Evolutionary conservation across 306 rosid genomes (phyloP).

Genomic region (Quercus aquifolioides): DNA sequence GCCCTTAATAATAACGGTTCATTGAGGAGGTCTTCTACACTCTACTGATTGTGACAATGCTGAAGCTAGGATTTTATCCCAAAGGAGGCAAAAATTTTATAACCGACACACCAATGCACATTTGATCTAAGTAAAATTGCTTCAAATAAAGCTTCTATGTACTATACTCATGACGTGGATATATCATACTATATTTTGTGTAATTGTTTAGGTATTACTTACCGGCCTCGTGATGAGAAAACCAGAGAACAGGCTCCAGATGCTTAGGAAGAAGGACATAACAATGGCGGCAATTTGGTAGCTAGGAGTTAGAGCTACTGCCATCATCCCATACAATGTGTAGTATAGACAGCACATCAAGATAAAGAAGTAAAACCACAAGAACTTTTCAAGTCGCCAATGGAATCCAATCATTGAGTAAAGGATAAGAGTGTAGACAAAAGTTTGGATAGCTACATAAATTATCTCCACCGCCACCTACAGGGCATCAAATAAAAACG

Average conservation of each 20-base stretch:
- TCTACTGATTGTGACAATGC: too few species aligned
- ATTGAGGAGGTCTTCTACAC: too few species aligned
- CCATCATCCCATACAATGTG: slow-evolving; percentile 67
- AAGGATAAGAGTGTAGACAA: slow-evolving; percentile 41
- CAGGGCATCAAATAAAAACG: slow-evolving; percentile 3
- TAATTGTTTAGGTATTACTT: slow-evolving; percentile 14
- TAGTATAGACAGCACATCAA: slow-evolving; percentile 47
- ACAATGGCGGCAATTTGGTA: slow-evolving; percentile 47
- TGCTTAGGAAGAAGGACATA: slow-evolving; percentile 45
- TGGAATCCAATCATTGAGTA: slow-evolving; percentile 54
- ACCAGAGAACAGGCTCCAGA: slow-evolving; percentile 64
- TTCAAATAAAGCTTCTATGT: background rate
- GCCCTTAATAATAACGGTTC: too few species aligned
- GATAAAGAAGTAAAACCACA: slow-evolving; percentile 60
- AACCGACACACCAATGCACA: too few species aligned
- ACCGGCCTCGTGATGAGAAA: slow-evolving; percentile 46
- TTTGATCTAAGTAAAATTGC: background rate
- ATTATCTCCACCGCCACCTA: slow-evolving; percentile 55
- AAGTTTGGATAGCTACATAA: slow-evolving; percentile 46
- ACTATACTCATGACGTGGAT: background rate
- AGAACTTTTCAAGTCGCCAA: slow-evolving; percentile 46
- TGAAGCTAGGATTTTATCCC: too few species aligned
- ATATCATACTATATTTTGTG: background rate
- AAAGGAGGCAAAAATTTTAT: too few species aligned
- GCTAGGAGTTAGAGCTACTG: slow-evolving; percentile 53